These are phyloP conservation scores for Pleomassaria siparia DNA, from an alignment of 2,329 filamentous ascomycete species.

Conservation along the genomic window DNA sequence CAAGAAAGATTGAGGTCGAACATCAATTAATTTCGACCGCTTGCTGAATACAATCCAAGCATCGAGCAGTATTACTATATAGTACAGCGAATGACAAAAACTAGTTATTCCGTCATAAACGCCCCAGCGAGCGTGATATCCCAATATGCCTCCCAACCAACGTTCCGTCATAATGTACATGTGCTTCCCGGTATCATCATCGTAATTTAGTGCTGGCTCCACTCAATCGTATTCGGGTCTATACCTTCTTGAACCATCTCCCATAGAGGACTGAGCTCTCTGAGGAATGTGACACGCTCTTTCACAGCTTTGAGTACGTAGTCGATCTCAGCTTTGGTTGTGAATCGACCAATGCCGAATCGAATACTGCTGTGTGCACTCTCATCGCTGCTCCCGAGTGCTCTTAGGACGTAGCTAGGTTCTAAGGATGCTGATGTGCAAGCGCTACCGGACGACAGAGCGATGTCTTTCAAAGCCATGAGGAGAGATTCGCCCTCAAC, in stretches of 20 bases:
- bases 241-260: slow-evolving; percentile 97
- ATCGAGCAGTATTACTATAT: slow-evolving; percentile 19
- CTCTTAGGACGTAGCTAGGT: slow-evolving; percentile 92
- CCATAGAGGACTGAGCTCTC: slow-evolving; percentile 95
- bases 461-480: slow-evolving; percentile 98
- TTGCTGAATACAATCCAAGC: slow-evolving; percentile 10
- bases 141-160: slow-evolving; percentile 11
- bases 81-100: slow-evolving; percentile 28
- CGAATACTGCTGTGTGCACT: slow-evolving; percentile 97
- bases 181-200: slow-evolving; percentile 16
- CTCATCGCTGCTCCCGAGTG: slow-evolving; percentile 94
- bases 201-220: slow-evolving; percentile 81
- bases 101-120: slow-evolving; percentile 18
- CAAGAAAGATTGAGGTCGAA: too few relatives aligned
- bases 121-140: slow-evolving; percentile 28
- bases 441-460: slow-evolving; percentile 91
- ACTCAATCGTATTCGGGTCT: slow-evolving; percentile 94
- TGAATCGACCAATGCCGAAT: slow-evolving; percentile 96
- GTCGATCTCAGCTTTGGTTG: slow-evolving; percentile 91
- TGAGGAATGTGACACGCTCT: slow-evolving; percentile 87
- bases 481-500: slow-evolving; percentile 96
- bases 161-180: slow-evolving; percentile 27
- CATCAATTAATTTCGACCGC: slow-evolving; percentile 10
- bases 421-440: slow-evolving; percentile 97
- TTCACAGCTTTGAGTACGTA: slow-evolving; percentile 94